Evolutionary conservation across 2,329 filamentous ascomycete species (phyloP).

Genomic region (Cladorrhinum sp.): DNA sequence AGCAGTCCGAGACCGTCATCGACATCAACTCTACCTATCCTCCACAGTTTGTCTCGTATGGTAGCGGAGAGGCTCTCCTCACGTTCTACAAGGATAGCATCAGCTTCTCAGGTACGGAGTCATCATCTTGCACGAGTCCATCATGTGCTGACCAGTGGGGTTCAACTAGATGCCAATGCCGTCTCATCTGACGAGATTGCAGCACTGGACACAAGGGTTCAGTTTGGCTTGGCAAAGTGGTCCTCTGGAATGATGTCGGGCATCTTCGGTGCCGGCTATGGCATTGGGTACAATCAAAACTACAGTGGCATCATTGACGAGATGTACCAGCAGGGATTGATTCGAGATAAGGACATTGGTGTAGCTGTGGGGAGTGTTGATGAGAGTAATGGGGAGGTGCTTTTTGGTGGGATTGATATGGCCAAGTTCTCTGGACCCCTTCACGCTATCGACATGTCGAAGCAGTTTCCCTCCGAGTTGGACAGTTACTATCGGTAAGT

Average conservation of each 20-base stretch:
- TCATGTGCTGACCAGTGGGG: background rate
- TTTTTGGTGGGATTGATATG: conserved; percentile 65
- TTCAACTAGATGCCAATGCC: background rate
- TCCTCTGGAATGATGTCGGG: conserved; percentile 47
- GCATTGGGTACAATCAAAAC: conserved; percentile 42
- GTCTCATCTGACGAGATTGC: background rate
- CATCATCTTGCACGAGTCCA: background rate
- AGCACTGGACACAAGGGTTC: conserved; percentile 36
- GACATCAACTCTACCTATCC: conserved; percentile 16
- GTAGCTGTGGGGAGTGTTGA: conserved; percentile 64
- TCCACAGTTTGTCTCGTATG: conserved; percentile 19
- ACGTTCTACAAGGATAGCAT: conserved; percentile 21
- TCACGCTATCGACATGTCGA: conserved; percentile 54
- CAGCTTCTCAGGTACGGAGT: conserved; percentile 15
- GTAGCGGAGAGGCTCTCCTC: conserved; percentile 20
- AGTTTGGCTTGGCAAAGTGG: conserved; percentile 60
- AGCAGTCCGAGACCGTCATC: conserved; percentile 16
- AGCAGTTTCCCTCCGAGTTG: background rate
- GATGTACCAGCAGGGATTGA: conserved; percentile 48
- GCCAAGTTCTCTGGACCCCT: conserved; percentile 61
- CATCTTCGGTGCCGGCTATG: conserved; percentile 73
- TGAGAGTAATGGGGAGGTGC: conserved; percentile 56
- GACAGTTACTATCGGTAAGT: conserved; percentile 21
- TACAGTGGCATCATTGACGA: conserved; percentile 52
- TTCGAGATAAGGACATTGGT: conserved; percentile 61